phyloP scores from a whole-genome alignment of 2,329 filamentous ascomycete species.

The Pseudogymnoascus sp. region DNA sequence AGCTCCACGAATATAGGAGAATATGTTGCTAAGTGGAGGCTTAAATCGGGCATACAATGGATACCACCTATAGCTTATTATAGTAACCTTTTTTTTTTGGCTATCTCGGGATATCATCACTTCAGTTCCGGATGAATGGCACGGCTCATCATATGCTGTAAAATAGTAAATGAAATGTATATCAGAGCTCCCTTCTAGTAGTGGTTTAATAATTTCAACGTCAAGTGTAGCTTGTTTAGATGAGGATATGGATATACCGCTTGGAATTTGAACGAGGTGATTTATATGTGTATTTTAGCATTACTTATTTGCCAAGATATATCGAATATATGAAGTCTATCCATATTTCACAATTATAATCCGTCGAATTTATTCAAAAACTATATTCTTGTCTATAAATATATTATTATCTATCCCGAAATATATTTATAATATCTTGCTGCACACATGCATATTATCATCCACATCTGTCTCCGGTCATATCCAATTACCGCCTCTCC shows the following conservation, averaged over 20 bases:
- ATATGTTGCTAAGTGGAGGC: not conserved
- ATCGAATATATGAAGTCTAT: not conserved
- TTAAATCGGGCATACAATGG: not conserved
- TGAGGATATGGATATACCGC: too few species aligned
- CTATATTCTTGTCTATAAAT: not conserved
- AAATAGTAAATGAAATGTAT: not conserved
- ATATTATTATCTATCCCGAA: not conserved
- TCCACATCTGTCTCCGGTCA: not conserved
- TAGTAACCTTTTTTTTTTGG: not conserved
- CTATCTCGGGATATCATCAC: not conserved
- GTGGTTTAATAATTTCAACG: not conserved
- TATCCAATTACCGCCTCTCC: not conserved
- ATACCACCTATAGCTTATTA: slow-evolving; percentile 3
- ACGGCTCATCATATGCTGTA: not conserved
- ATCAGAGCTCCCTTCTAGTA: not conserved
- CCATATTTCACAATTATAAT: not conserved
- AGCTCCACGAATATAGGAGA: not conserved
- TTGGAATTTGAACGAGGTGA: not conserved
- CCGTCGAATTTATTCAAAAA: not conserved
- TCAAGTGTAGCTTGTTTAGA: not conserved
- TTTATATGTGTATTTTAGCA: not conserved
- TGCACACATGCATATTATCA: not conserved
- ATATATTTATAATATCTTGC: not conserved
- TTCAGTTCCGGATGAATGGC: not conserved
- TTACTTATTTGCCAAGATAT: not conserved